Conservation (phyloP, 140 eudicot genomes). For the Cichorium intybus region DNA sequence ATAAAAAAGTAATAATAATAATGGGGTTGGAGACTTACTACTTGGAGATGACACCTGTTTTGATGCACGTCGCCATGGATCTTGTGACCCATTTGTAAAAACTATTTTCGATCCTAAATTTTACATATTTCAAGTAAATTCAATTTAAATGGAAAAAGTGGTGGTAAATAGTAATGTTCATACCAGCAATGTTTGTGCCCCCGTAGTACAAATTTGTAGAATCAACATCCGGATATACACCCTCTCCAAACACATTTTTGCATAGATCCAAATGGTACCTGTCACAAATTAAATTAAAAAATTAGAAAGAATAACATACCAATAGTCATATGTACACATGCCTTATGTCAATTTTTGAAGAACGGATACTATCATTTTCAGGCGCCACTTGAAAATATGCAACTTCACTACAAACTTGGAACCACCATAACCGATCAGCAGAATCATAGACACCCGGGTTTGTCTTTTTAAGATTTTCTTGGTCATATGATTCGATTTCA, state of each 20-base stretch:
- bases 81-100: constrained; percentile 98
- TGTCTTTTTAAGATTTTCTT: constrained; percentile 57
- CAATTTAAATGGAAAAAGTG: background rate
- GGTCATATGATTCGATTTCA: constrained; percentile 65
- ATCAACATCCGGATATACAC: constrained; percentile 74
- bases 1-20: constrained; percentile 1
- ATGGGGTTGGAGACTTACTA: constrained; percentile 42
- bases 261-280: constrained; percentile 97
- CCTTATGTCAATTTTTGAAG: constrained; percentile 71
- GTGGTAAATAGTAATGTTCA: background rate
- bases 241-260: constrained; percentile 86
- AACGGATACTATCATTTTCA: constrained; percentile 80
- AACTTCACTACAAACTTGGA: constrained; percentile 97
- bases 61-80: constrained; percentile 99
- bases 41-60: constrained; percentile 80
- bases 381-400: constrained; percentile 98
- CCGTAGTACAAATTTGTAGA: constrained; percentile 88
- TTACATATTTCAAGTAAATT: constrained; percentile 17
- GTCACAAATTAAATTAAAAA: constrained; percentile 23
- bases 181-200: constrained; percentile 90
- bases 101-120: constrained; percentile 80
- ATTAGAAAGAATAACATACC: background rate
- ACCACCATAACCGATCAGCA: constrained; percentile 92
- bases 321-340: constrained; percentile 14
- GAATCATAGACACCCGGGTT: constrained; percentile 28